A percentile compares a stretch with the other conserved stretches of the same genome.
These are phyloP conservation scores for Dacryopinax primogenitus DNA, from an alignment of 768 basidiomycete species.

Conservation along the genomic window DNA sequence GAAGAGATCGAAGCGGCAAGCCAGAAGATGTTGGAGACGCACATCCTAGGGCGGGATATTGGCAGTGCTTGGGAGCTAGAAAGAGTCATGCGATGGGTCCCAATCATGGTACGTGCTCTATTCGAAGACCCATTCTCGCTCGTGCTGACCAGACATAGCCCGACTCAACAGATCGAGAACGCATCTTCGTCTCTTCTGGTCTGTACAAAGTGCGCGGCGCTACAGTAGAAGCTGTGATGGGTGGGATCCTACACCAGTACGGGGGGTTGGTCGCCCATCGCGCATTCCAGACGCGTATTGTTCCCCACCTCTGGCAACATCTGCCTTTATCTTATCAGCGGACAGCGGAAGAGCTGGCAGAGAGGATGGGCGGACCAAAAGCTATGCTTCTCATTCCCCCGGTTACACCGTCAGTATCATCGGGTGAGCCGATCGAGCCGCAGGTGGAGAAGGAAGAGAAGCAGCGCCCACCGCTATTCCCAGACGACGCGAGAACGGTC, in stretches of 20 bases:
- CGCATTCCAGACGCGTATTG: constrained; percentile 33
- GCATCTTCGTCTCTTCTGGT: constrained; percentile 35
- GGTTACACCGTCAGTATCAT: background rate
- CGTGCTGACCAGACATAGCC: background rate
- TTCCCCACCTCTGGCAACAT: constrained; percentile 24
- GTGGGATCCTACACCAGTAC: constrained; percentile 62
- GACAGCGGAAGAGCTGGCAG: background rate
- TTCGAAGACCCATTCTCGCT: background rate
- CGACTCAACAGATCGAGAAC: background rate
- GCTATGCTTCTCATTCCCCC: background rate
- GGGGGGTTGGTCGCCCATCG: constrained; percentile 32
- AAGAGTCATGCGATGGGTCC: constrained; percentile 62
- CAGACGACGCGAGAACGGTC: background rate
- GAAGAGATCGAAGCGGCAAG: constrained; percentile 46
- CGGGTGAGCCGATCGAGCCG: background rate
- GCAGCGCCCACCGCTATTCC: background rate
- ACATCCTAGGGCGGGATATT: constrained; percentile 58
- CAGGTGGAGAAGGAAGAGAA: background rate
- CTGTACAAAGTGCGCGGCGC: constrained; percentile 68
- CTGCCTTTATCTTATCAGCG: constrained; percentile 3
- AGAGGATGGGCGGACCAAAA: background rate
- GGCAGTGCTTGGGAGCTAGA: constrained; percentile 65
- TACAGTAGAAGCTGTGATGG: constrained; percentile 60
- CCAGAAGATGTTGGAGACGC: constrained; percentile 50
- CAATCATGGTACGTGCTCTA: constrained; percentile 30